These are phyloP conservation scores for Pythium insidiosum DNA, from an alignment of 352 stramenopile species.

Conservation along the genomic window DNA sequence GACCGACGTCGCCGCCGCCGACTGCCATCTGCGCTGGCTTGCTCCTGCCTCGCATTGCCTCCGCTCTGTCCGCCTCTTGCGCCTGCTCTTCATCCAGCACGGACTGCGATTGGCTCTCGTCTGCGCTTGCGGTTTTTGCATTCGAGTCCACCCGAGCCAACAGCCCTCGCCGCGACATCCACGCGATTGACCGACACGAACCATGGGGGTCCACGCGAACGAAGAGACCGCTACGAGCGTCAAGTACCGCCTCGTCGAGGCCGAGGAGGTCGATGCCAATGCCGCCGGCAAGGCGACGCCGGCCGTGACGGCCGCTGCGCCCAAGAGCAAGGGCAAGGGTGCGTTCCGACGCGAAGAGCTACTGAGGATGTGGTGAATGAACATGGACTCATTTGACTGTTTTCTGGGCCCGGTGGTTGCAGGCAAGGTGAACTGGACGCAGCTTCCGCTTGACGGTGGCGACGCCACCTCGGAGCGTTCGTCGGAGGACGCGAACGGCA, in stretches of 20 bases:
- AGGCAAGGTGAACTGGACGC: slow-evolving; percentile 70
- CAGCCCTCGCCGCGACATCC: background rate
- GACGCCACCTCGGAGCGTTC: slow-evolving; percentile 15
- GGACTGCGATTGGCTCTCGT: background rate
- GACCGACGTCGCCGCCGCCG: background rate
- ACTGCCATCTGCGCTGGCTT: background rate
- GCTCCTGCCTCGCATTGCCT: no score
- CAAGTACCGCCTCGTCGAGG: slow-evolving; percentile 82
- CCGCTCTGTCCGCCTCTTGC: background rate
- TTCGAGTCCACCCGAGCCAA: no score
- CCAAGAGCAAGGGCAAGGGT: slow-evolving; percentile 15
- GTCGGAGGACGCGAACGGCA: slow-evolving; percentile 17
- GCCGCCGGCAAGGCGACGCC: slow-evolving; percentile 34
- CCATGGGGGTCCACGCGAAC: slow-evolving; percentile 29
- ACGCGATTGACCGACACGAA: background rate
- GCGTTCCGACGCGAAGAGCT: slow-evolving; percentile 6
- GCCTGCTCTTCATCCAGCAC: no score
- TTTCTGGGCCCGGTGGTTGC: no score
- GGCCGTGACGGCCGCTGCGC: slow-evolving; percentile 4
- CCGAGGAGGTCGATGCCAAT: slow-evolving; percentile 60
- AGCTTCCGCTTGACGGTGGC: slow-evolving; percentile 46
- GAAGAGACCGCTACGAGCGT: slow-evolving; percentile 19
- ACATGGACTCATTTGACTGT: background rate
- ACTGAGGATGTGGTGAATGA: no score
- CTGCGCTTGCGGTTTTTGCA: background rate